Conservation (phyloP, 2,329 filamentous ascomycete species). For the Juglanconis oblonga region DNA sequence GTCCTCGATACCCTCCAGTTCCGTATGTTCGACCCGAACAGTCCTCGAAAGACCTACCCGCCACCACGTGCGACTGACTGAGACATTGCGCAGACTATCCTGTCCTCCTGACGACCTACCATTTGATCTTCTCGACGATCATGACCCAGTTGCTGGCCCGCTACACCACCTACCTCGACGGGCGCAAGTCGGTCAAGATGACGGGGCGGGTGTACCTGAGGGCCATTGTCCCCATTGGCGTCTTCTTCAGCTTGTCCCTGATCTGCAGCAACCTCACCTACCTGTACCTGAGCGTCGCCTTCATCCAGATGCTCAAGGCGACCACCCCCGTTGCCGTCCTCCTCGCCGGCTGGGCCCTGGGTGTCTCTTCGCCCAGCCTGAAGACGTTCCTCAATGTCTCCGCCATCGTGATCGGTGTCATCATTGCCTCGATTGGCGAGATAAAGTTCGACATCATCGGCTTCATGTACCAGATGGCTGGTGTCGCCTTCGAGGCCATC, state of each 20-base stretch:
- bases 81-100: conserved; percentile 53
- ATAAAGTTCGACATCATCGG: conserved; percentile 85
- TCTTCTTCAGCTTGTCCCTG: conserved; percentile 94
- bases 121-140: conserved; percentile 86
- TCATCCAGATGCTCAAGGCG: conserved; percentile 99
- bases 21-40: conserved; percentile 51
- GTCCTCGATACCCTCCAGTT: conserved; percentile 84
- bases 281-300: conserved; percentile 90
- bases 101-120: conserved; percentile 92
- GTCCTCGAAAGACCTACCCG: not conserved
- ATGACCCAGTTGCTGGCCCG: conserved; percentile 93
- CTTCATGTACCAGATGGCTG: conserved; percentile 74
- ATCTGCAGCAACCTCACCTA: conserved; percentile 97
- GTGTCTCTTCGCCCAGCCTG: conserved; percentile 78
- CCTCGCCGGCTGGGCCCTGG: conserved; percentile 82
- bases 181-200: conserved; percentile 96
- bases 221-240: conserved; percentile 88
- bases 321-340: conserved; percentile 94
- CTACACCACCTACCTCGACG: conserved; percentile 86
- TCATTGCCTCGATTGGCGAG: conserved; percentile 93
- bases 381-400: conserved; percentile 91
- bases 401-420: conserved; percentile 88
- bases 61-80: conserved; percentile 22
- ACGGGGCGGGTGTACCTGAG: conserved; percentile 88
- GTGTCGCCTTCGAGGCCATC: conserved; percentile 78